phyloP scores from a whole-genome alignment of 2,329 filamentous ascomycete genomes.

The Magnaporthiopsis incrustans region DNA sequence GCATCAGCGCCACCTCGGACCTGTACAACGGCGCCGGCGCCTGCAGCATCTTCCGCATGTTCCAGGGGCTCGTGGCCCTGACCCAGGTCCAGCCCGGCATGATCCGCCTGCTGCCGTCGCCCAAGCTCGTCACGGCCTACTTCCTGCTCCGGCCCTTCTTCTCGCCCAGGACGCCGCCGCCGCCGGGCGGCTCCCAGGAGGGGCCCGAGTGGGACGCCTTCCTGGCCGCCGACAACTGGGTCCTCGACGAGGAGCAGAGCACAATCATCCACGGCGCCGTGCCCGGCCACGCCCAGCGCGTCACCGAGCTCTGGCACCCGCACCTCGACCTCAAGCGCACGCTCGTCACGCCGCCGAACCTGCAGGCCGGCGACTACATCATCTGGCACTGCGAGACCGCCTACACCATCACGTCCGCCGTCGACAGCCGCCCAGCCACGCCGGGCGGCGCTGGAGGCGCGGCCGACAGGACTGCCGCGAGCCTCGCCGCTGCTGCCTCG shows the following conservation, averaged over 20 bases:
- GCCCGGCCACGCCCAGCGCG: constrained; percentile 48
- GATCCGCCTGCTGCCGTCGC: constrained; percentile 38
- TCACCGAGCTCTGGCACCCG: constrained; percentile 50
- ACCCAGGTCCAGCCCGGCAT: constrained; percentile 41
- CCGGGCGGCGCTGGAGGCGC: constrained; percentile 10
- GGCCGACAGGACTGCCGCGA: constrained; percentile 7
- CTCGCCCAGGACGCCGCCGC: constrained; percentile 27
- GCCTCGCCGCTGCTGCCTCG: constrained; percentile 16
- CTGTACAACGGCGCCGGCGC: constrained; percentile 50
- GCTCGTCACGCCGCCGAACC: constrained; percentile 45
- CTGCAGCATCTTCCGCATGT: constrained; percentile 52
- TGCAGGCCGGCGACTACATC: constrained; percentile 49
- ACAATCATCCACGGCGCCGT: constrained; percentile 52
- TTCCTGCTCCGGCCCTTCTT: constrained; percentile 46
- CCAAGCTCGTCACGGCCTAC: constrained; percentile 39
- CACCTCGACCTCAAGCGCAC: constrained; percentile 45
- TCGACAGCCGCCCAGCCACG: constrained; percentile 24
- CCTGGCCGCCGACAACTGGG: constrained; percentile 37
- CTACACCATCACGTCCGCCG: constrained; percentile 43
- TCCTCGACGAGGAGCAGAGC: constrained; percentile 38
- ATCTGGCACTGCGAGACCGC: constrained; percentile 51
- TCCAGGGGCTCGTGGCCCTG: constrained; percentile 47
- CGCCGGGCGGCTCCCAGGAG: constrained; percentile 17
- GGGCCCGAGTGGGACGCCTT: constrained; percentile 42
- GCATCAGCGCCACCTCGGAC: constrained; percentile 44